Base-by-base conservation (phyloP, 352 stramenopile genomes). In the Globisporangium radiosum region DNA sequence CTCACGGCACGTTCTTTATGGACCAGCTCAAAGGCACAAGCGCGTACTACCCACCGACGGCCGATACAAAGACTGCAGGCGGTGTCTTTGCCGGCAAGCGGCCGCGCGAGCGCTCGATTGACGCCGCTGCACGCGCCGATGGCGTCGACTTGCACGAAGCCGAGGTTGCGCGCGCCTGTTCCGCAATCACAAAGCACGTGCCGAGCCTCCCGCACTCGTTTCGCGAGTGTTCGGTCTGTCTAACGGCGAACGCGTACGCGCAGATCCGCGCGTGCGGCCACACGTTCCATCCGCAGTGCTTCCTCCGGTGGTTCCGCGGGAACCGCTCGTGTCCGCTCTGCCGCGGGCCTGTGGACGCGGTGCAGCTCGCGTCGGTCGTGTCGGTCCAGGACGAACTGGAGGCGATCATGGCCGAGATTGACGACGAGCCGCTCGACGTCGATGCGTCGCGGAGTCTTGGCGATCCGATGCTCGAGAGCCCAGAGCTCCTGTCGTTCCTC, bases 261-360 rank as follows among this genome's bases (percentile, higher is more conserved):
- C 79, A 92, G 67, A 83, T 93, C 54, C 61, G 52, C 19, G 38
- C 56, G 25, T 93, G 84, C 54, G 84, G 79, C 52, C 84, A 93
- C 65, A 87, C 80, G 48, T 92, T 93, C 71, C 84, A 93, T 63
- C 69, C 69, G 15, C 75, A 78, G 56, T 93, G 84, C 63, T 93
- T 93, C 58, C 58, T 92, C 19, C 68, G 84, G 11, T 93, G 84
- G 84, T 90, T 90, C 66, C 76, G 84, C 7, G 59, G 68, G 9
- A 92, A 92, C 57, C 76, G 78, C 0, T 87, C 76, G 56, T 93
- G 84, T 63, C 84, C 84, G 45, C 52, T 93, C 9, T 93, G 84
- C 60, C 81, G 84, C 19, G 76, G 72, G 0, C 49, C 51, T 0
- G 84, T 92, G 5, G 80, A 88, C 59, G 76, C 73, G 55, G 65